These are phyloP conservation scores for Aspergillus ellipticus DNA, from an alignment of 495 filamentous ascomycete species.

Conservation along the genomic window DNA sequence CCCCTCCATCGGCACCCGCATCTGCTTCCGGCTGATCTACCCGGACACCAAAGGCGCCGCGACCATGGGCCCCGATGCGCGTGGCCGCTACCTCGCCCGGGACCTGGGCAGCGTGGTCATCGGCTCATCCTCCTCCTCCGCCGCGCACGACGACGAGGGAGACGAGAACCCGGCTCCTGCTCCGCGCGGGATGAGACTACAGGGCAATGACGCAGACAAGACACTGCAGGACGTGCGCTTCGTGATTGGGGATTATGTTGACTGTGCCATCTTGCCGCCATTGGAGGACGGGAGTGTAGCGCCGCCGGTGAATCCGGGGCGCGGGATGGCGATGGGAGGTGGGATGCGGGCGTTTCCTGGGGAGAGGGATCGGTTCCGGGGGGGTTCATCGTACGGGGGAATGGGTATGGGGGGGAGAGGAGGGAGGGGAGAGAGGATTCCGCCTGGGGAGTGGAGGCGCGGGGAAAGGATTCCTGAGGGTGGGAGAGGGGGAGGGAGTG, in stretches of 20 bases:
- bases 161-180: conserved; percentile 23
- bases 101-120: conserved; percentile 82
- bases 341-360: conserved; percentile 43
- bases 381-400: conserved; percentile 28
- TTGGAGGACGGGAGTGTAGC: conserved; percentile 69
- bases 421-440: conserved; percentile 30
- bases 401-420: conserved; percentile 30
- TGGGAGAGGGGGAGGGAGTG: conserved; percentile 19
- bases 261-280: conserved; percentile 74
- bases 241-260: conserved; percentile 84
- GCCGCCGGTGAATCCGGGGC: conserved; percentile 43
- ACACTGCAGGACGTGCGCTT: conserved; percentile 72
- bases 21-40: conserved; percentile 83
- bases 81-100: conserved; percentile 63
- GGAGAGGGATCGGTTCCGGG: conserved; percentile 39
- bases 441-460: conserved; percentile 42
- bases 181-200: conserved; percentile 12
- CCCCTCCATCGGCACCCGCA: conserved; percentile 72
- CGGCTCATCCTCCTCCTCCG: conserved; percentile 38
- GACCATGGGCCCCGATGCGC: conserved; percentile 40
- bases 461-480: conserved; percentile 42
- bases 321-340: conserved; percentile 26
- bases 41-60: conserved; percentile 64
- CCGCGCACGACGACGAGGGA: conserved; percentile 45
- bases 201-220: conserved; percentile 62